Evolutionary conservation across 2,329 filamentous ascomycete species (phyloP), one percentile per base, ranked within the genome.

Genomic region (Emmonsia crescens): DNA sequence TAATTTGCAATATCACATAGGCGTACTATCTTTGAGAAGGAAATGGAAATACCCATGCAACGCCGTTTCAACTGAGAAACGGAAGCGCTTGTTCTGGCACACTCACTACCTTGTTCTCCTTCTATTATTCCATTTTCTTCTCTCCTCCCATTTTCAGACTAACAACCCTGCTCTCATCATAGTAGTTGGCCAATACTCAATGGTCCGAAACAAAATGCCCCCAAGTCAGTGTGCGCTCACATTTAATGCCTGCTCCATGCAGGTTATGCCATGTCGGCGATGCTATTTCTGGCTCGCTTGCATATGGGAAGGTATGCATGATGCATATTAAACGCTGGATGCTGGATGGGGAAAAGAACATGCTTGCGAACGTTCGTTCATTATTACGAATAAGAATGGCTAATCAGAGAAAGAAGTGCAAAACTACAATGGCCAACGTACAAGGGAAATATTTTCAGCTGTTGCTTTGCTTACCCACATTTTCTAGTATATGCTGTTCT

Each of bases 261-360:
- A 29, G 27, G 24, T 33, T 44, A 57, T 6, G 2, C 12, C 33
- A 56, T 19, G 5, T 1, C 10, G 10, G 5, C 21, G 12, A 56
- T 56, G 52, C 12, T 57, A 33, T 57, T 57, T 31, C 5, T 46
- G 3, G 14, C 5, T 19, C 10, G 14, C 16, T 42, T 24, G 33
- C 24, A 27, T 19, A 31, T 57, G 40, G 24, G n/a, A 31, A 27
- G 16, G 38, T 12, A 16, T 57, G 38, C 24, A 29, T 42, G 4
- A 44, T 57, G 55, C 55, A 44, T 42, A 44, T 42, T 42, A 57
- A 31, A 42, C 38, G 36, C 55, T 44, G 55, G 21, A 57, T 57
- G 5, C 12, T 57, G 36, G 21, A 31, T 44, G 14, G 14, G 24
- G n/a, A 29, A 38, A 27, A 10, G 2, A 21, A 19, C 16, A 16